phyloP scores from a whole-genome alignment of 257 asterid genomes.

The Scutellaria minor region DNA sequence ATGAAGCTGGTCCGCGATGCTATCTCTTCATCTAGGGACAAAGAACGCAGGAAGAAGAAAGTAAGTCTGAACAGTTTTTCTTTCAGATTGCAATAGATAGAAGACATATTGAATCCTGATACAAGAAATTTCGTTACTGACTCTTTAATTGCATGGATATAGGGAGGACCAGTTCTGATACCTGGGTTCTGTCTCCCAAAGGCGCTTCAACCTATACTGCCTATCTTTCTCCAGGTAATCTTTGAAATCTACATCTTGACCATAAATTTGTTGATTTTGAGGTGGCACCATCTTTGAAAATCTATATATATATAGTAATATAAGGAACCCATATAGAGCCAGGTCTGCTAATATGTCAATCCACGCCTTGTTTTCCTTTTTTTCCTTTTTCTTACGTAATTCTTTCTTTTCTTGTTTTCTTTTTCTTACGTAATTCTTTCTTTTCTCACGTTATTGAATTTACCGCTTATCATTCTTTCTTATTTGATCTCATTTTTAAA shows the following conservation, averaged over 20 bases:
- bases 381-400: no score
- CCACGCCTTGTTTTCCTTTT: no score
- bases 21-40: slow-evolving; percentile 93
- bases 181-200: slow-evolving; percentile 97
- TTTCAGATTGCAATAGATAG: slow-evolving; percentile 30
- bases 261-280: neutral
- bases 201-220: slow-evolving; percentile 94
- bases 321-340: no score
- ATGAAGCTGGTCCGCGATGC: slow-evolving; percentile 98
- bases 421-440: no score
- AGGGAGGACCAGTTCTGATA: slow-evolving; percentile 94
- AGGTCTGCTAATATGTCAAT: no score
- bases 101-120: slow-evolving; percentile 24
- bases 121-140: neutral
- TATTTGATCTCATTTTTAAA: no score
- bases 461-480: no score
- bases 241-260: slow-evolving; percentile 7
- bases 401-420: no score
- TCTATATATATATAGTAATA: no score
- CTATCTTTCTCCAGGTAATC: slow-evolving; percentile 90
- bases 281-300: slow-evolving; percentile 10
- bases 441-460: no score
- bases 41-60: slow-evolving; percentile 92
- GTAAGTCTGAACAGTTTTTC: slow-evolving; percentile 36
- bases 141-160: slow-evolving; percentile 36